Percentiles rank a stretch among this genome's conserved stretches.
These are phyloP conservation scores for Dipodascopsis uninucleata DNA, from an alignment of 805 yeast species.

Conservation along the genomic window DNA sequence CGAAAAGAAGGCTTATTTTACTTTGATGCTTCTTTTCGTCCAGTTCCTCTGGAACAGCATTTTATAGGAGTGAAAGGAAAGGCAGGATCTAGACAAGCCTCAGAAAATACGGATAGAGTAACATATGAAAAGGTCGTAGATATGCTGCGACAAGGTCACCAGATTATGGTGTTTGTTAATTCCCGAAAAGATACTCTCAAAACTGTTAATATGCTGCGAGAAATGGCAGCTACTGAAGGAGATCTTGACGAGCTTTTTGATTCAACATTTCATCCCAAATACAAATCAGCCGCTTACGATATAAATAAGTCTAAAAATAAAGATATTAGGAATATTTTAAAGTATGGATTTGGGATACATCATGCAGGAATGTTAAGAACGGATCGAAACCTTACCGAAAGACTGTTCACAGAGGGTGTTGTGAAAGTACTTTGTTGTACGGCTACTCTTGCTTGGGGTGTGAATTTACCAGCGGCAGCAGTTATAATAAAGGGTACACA, in stretches of 20 bases:
- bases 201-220: slow-evolving; percentile 69
- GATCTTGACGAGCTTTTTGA: slow-evolving; percentile 50
- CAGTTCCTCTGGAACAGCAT: slow-evolving; percentile 87
- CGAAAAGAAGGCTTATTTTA: slow-evolving; percentile 88
- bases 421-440: slow-evolving; percentile 91
- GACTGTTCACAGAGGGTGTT: slow-evolving; percentile 78
- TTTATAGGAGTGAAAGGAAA: slow-evolving; percentile 83
- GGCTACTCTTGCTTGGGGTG: slow-evolving; percentile 99
- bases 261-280: slow-evolving; percentile 39
- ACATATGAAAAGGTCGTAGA: slow-evolving; percentile 72
- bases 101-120: slow-evolving; percentile 56
- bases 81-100: slow-evolving; percentile 66
- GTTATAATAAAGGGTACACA: slow-evolving; percentile 96
- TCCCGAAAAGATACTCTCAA: slow-evolving; percentile 89
- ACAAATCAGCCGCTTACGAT: slow-evolving; percentile 51
- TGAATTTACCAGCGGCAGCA: slow-evolving; percentile 94
- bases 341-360: slow-evolving; percentile 83
- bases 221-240: slow-evolving; percentile 59
- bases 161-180: slow-evolving; percentile 96
- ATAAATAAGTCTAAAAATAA: slow-evolving; percentile 63
- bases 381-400: slow-evolving; percentile 86
- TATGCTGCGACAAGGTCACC: slow-evolving; percentile 53
- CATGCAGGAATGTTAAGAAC: slow-evolving; percentile 96
- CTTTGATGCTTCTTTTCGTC: slow-evolving; percentile 89
- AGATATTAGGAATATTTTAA: slow-evolving; percentile 77